Evolutionary conservation across 345 rosid genomes (phyloP), one percentile per base, ranked within the genome.

Genomic region (Pelargonium nanum): DNA sequence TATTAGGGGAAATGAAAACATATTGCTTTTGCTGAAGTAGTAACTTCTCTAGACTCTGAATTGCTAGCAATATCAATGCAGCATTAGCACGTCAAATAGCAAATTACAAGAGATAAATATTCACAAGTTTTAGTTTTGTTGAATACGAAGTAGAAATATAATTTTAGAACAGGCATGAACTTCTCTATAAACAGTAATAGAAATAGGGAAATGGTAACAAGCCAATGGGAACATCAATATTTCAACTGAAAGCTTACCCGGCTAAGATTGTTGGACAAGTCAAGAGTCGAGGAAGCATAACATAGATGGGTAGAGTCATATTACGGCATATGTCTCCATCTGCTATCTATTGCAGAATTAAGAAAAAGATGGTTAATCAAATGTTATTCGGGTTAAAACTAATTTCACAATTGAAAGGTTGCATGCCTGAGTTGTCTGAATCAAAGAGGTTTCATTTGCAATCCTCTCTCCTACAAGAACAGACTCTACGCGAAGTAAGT

Each of bases 231-330:
- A 23, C 22, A 21, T 53, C 15, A 16, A 15, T 28, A n/a, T 30
- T 61, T 48, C 56, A 54, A 34, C 24, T 28, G 45, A 68, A 56
- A 58, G 70, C 74, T 75, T 67, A 88, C 98, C 98, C 96, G 4
- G 93, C 98, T 21, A 86, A 85, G 68, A 78, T 58, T n/a, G 96
- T 86, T 50, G 93, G 96, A 70, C 91, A 85, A 65, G 89, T 76
- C 65, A 89, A 71, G 70, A 92, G 98, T 55, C 95, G 95, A 53
- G 96, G 98, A 44, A 82, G 85, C 68, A 87, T 63, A 59, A 85
- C 83, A 55, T 92, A 71, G 61, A 92, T 82, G 23, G 95, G 98
- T 62, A 92, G 61, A 59, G 77, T 76, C 82, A 82, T 71, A 66
- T 76, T 75, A 40, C 65, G 84, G 64, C 82, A 92, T 53, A 92